Base-by-base conservation (phyloP, 2,329 filamentous ascomycete genomes). In the Parafenestella ontariensis region DNA sequence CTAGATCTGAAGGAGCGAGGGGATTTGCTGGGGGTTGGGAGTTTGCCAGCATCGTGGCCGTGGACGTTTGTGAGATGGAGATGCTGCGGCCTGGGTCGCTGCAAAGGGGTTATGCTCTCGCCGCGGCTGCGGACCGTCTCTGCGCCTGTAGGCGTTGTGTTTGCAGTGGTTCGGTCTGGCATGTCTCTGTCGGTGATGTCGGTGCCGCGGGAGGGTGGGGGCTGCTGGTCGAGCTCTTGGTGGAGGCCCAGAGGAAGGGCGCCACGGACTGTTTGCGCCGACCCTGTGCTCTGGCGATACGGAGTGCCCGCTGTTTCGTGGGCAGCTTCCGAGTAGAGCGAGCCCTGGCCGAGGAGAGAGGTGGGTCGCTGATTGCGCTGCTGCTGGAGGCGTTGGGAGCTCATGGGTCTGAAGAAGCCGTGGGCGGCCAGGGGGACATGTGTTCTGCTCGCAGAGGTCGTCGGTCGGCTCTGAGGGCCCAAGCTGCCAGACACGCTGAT, bases 361-460 rank as follows among this genome's bases (percentile, higher is more conserved):
- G 70, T 76, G 33, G 81, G 82, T 42, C 81, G 80, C 63, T 81
- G 85, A 59, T 88, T 87, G 74, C 94, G 84, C 77, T 98, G 95
- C 49, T 92, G 92, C 77, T 98, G 94, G 46, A 98, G 81, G 73
- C 92, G 89, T 74, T 96, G 92, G 21, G 94, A 96, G 78, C 93
- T 98, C 92, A 99, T 96, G 34, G 95, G 95, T 20, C 89, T 89
- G 72, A 96, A 96, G 79, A 99, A 98, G 49, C 91, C 94, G 70
- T 94, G 90, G 15, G 92, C 92, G 2, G 92, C 89, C 48, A 99
- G 80, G 1, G 95, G 93, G 18, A 96, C 92, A 81, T 99, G 95
- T 37, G 91, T 95, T 69, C 89, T 86, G 72, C 89, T 92, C 41
- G 89, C 82, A 37, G 90, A 83, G 62, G 88, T 94, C 15, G 81